Evolutionary conservation across 345 rosid genomes (phyloP).

Genomic region (Chamaenerion angustifolium): DNA sequence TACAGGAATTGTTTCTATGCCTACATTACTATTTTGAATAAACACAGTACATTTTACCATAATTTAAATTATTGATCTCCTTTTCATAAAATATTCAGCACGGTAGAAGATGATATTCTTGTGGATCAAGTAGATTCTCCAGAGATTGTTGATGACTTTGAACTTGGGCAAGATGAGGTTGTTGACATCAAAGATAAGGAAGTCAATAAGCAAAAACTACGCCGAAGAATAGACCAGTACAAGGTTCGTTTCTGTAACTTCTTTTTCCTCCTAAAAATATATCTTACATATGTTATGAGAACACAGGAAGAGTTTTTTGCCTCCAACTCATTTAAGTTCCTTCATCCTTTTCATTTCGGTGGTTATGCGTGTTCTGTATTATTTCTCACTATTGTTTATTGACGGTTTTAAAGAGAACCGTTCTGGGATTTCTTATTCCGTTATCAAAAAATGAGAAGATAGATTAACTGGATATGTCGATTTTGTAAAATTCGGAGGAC

Average conservation of each 20-base stretch:
- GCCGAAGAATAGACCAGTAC: slow-evolving; percentile 57
- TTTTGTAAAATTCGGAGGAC: no score
- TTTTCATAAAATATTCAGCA: slow-evolving; percentile 23
- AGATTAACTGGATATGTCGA: no score
- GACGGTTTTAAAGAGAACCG: no score
- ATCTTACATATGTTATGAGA: not conserved
- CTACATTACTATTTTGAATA: no score
- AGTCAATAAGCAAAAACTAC: slow-evolving; percentile 64
- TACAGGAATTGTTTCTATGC: no score
- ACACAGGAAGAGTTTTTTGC: not conserved
- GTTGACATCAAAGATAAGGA: slow-evolving; percentile 79
- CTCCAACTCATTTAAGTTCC: no score
- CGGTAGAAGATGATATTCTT: slow-evolving; percentile 82
- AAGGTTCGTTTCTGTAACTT: slow-evolving; percentile 28
- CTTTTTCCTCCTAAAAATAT: not conserved
- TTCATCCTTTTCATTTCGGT: no score
- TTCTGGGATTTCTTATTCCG: no score
- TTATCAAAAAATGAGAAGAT: no score
- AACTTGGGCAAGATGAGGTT: slow-evolving; percentile 81
- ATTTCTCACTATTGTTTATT: no score
- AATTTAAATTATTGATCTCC: not conserved
- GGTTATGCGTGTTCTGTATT: no score
- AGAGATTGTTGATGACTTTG: slow-evolving; percentile 80
- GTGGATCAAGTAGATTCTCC: slow-evolving; percentile 68
- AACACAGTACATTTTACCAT: no score